These are phyloP conservation scores for Amaranthus palmeri DNA, from an alignment of 148 eudicot species.

Conservation along the genomic window DNA sequence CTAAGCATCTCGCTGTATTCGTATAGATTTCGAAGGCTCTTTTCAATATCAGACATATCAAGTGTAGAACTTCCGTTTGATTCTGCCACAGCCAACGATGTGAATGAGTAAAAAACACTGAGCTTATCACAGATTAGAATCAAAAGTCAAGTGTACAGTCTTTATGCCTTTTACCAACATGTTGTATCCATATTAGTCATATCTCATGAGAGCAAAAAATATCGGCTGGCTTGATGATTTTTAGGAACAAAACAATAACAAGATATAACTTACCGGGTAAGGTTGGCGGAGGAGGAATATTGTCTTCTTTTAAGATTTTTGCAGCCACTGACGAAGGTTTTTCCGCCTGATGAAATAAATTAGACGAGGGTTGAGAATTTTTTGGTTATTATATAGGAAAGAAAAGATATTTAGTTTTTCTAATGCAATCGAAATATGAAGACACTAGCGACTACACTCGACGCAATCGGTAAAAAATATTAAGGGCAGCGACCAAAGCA, in stretches of 20 bases:
- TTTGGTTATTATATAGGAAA: too few species aligned
- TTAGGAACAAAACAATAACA: not conserved
- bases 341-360: constrained; percentile 27
- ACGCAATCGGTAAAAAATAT: too few species aligned
- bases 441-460: too few species aligned
- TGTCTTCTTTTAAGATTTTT: constrained; percentile 23
- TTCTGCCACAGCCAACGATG: constrained; percentile 18
- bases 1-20: constrained; percentile 61
- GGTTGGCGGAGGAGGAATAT: constrained; percentile 42
- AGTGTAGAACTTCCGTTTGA: constrained; percentile 10
- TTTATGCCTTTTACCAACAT: too few species aligned
- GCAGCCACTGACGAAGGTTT: constrained; percentile 26
- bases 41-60: constrained; percentile 43
- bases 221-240: too few species aligned
- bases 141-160: too few species aligned
- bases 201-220: too few species aligned
- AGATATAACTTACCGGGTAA: constrained; percentile 25
- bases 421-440: too few species aligned
- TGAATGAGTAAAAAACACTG: not conserved
- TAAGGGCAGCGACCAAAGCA: too few species aligned
- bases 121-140: not conserved
- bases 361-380: too few species aligned
- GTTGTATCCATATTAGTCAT: too few species aligned
- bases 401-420: too few species aligned
- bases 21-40: constrained; percentile 48